Base-by-base conservation (phyloP, 225 moss, liverwort and hornwort species). In the Bryum argenteum region DNA sequence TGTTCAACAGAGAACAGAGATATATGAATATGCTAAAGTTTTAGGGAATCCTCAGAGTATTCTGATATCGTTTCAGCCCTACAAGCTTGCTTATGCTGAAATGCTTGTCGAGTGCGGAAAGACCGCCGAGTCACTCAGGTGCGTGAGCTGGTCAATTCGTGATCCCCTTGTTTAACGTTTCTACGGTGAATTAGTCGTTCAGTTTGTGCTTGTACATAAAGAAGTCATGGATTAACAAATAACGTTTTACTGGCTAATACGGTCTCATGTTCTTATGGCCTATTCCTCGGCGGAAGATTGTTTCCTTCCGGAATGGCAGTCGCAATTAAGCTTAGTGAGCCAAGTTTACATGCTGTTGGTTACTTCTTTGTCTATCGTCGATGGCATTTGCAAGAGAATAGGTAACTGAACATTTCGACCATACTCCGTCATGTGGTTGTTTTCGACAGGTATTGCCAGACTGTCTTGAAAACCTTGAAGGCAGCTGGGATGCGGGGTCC, bases 91-190 rank as follows among this genome's bases (percentile, higher is more conserved):
- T 18, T 93, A 97, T 83, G 96, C 96, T 61, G 83, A 90, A 67
- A 97, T 97, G 93, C 91, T 97, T 65, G 90, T 77, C 15, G 96
- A 97, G 83, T 90, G 84, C 77, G 96, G 96, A 26, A 97, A 90
- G 70, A 82, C 63, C 70, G 74, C 75, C 38, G 93, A 93, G 78
- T 80, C 96, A 51, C 80, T 97, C 11, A 97, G 89, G 96, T 97
- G 83, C 61, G 80, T 79, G 54, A 33, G 33, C 28, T 60, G 18
- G 44, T 48, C 55, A 40, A 61, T 50, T 51, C 33, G 40, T 23
- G 53, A 26, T 71, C 45, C 21, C 21, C 19, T 48, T 51, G 44
- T 53, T 15, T 53, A 51, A 41, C 11, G 44, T 14, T 10, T 23
- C 9, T 77, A 56, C 55, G 8, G 3, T 63, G 11, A 12, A 59